These are phyloP conservation scores for Globisporangium uncinulatum DNA, from an alignment of 352 stramenopile species.

Conservation along the genomic window DNA sequence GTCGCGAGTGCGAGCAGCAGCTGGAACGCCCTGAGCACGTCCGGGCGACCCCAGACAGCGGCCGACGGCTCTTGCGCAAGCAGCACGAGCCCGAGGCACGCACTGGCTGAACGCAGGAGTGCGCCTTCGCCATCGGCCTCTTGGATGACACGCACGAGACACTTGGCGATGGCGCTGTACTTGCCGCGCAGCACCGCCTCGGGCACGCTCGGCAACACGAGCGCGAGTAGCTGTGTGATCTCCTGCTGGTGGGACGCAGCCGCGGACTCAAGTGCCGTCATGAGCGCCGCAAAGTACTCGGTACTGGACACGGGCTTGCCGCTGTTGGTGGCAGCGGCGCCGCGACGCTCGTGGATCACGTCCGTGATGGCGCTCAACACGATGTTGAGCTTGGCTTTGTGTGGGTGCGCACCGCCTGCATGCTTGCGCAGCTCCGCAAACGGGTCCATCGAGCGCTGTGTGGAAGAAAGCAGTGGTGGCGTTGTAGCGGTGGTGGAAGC, in stretches of 20 bases:
- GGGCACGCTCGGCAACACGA: slow-evolving; percentile 66
- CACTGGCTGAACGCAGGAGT: slow-evolving; percentile 55
- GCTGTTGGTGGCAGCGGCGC: slow-evolving; percentile 3
- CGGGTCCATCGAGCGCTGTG: slow-evolving; percentile 40
- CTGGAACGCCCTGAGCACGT: slow-evolving; percentile 74
- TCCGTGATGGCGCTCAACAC: slow-evolving; percentile 79
- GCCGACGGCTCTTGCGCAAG: slow-evolving; percentile 67
- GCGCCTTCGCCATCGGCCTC: slow-evolving; percentile 56
- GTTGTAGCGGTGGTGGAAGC: no score
- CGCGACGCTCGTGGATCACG: slow-evolving; percentile 75
- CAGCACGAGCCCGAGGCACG: slow-evolving; percentile 56
- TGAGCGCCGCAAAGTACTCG: slow-evolving; percentile 85
- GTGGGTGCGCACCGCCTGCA: slow-evolving; percentile 63
- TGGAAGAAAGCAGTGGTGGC: no score
- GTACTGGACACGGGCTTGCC: slow-evolving; percentile 53
- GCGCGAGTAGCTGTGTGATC: slow-evolving; percentile 67
- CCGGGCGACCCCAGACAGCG: slow-evolving; percentile 53
- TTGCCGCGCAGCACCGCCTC: slow-evolving; percentile 77
- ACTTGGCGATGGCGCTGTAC: slow-evolving; percentile 67
- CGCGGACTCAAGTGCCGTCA: slow-evolving; percentile 79
- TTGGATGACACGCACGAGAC: slow-evolving; percentile 62
- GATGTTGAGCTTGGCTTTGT: slow-evolving; percentile 84
- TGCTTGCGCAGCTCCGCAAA: slow-evolving; percentile 80
- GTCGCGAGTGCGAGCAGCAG: slow-evolving; percentile 72
- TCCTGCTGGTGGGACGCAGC: slow-evolving; percentile 71